These are phyloP conservation scores for Endoconidiophora laricicola DNA, from an alignment of 2,329 filamentous ascomycete species.

Conservation along the genomic window DNA sequence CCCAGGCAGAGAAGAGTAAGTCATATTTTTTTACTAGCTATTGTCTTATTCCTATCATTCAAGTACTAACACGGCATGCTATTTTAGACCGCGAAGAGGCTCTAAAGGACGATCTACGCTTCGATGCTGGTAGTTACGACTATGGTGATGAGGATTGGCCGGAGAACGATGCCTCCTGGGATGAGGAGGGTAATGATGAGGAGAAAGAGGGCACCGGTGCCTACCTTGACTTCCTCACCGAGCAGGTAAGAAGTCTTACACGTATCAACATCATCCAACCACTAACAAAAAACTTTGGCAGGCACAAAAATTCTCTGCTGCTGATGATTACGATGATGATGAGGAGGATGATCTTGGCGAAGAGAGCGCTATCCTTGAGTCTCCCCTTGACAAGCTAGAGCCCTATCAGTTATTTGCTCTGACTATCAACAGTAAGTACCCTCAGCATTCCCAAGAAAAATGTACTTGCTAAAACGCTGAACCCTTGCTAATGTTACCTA, in stretches of 20 bases:
- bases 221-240: slow-evolving; percentile 89
- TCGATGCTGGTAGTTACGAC: slow-evolving; percentile 42
- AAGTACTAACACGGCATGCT: neutral
- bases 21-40: slow-evolving; percentile 12
- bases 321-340: slow-evolving; percentile 39
- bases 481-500: neutral
- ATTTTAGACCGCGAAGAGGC: slow-evolving; percentile 72
- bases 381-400: slow-evolving; percentile 86
- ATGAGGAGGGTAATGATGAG: slow-evolving; percentile 47
- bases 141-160: slow-evolving; percentile 67
- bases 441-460: neutral
- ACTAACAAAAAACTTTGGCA: slow-evolving; percentile 21
- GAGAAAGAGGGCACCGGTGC: slow-evolving; percentile 80
- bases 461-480: neutral
- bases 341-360: slow-evolving; percentile 73
- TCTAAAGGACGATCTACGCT: slow-evolving; percentile 69
- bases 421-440: slow-evolving; percentile 59
- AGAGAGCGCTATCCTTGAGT: slow-evolving; percentile 83
- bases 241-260: slow-evolving; percentile 42
- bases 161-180: slow-evolving; percentile 69
- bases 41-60: neutral
- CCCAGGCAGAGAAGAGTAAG: slow-evolving; percentile 69
- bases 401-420: slow-evolving; percentile 80
- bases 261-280: neutral
- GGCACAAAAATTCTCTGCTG: slow-evolving; percentile 69